Conservation (phyloP, 768 basidiomycete genomes). For the Coprinopsis marcescibilis region DNA sequence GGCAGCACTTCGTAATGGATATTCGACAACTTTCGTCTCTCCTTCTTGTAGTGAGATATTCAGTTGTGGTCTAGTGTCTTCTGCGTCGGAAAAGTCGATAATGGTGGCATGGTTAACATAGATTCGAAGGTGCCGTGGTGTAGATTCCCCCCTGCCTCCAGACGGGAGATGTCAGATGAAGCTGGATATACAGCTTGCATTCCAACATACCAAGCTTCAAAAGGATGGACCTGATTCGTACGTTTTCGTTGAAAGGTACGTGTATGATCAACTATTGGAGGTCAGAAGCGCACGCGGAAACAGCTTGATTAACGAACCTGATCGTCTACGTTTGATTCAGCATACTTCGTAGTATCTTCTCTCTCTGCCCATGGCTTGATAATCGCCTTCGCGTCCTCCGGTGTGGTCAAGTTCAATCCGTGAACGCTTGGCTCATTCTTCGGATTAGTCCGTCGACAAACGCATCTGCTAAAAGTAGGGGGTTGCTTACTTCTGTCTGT, state of each 20-base stretch:
- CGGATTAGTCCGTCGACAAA: conserved; percentile 15
- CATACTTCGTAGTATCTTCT: conserved; percentile 58
- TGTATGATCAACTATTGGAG: conserved; percentile 65
- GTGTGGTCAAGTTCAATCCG: conserved; percentile 74
- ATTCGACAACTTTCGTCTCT: conserved; percentile 63
- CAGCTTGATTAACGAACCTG: conserved; percentile 44
- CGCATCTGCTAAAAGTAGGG: too few relatives aligned
- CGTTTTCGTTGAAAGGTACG: conserved; percentile 74
- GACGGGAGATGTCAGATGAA: background rate
- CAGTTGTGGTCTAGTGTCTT: conserved; percentile 62
- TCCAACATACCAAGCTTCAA: conserved; percentile 72
- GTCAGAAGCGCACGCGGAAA: conserved; percentile 5
- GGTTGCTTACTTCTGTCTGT: conserved; percentile 57
- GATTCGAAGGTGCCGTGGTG: conserved; percentile 70
- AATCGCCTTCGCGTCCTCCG: conserved; percentile 69
- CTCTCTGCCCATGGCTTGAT: conserved; percentile 82
- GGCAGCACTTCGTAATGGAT: conserved; percentile 70
- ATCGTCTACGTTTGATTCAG: conserved; percentile 81
- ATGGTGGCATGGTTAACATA: conserved; percentile 72
- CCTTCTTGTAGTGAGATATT: conserved; percentile 68
- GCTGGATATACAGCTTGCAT: background rate
- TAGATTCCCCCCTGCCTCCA: conserved; percentile 68
- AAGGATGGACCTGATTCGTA: conserved; percentile 66
- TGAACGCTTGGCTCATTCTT: conserved; percentile 54
- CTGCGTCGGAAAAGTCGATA: conserved; percentile 72